Percentiles rank a stretch among this genome's conserved stretches.
phyloP scores from a whole-genome alignment of 2,329 filamentous ascomycete species.

The Claviceps monticola region DNA sequence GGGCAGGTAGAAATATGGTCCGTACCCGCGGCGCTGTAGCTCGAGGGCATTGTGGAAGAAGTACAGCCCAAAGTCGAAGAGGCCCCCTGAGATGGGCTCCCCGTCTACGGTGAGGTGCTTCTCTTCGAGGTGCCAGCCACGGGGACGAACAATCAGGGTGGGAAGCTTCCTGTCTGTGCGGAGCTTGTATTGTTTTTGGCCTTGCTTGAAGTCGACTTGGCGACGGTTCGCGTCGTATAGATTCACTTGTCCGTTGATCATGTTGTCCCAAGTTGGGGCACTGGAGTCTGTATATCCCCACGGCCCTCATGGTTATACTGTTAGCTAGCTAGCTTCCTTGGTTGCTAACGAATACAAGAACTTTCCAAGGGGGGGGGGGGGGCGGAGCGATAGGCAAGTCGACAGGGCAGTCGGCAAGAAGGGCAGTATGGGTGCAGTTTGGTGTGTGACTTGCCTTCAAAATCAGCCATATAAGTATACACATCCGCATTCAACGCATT shows the following conservation, averaged over 20 bases:
- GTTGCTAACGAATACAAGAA: too few species aligned
- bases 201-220: conserved; percentile 93
- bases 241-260: conserved; percentile 97
- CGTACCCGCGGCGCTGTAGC: conserved; percentile 67
- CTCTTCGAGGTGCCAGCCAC: conserved; percentile 97
- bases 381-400: too few species aligned
- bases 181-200: conserved; percentile 92
- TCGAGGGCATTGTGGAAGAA: conserved; percentile 97
- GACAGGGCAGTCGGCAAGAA: too few species aligned
- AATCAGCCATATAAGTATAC: conserved; percentile 99
- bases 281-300: conserved; percentile 54
- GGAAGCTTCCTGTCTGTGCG: conserved; percentile 75
- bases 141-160: conserved; percentile 84
- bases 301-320: too few species aligned
- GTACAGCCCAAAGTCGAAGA: conserved; percentile 97
- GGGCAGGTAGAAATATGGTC: conserved; percentile 95
- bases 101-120: conserved; percentile 95
- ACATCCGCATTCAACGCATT: conserved; percentile 94
- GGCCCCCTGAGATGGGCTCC: conserved; percentile 78
- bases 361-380: too few species aligned
- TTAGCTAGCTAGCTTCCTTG: too few species aligned
- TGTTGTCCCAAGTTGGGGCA: conserved; percentile 97
- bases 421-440: not conserved
- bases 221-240: conserved; percentile 89
- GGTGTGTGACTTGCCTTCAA: conserved; percentile 62